Evolutionary conservation across 805 yeast species (phyloP), one percentile per base, ranked within the genome.

Genomic region (Kodamaea leandrae): DNA sequence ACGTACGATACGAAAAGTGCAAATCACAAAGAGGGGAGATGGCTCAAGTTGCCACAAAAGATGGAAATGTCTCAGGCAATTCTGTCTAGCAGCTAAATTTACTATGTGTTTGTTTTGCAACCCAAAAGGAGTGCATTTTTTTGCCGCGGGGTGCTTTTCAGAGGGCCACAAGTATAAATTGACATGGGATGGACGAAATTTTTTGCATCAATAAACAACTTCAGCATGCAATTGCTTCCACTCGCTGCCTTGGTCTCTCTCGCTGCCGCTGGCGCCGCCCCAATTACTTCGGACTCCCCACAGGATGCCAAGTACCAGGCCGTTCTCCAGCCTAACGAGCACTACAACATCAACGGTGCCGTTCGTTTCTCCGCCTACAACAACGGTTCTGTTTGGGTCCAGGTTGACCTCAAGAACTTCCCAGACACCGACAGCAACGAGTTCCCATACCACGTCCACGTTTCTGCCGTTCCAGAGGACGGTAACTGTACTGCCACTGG

Each of bases 381-480:
- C 21, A 58, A 64, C 43, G 72, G 72, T 9, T 43, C 63, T 6
- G 67, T 67, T 13, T 44, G 44, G 26, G 66, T 68, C 7, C 41
- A 47, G 17, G 67, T 66, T n/a, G 55, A 64, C 37, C 37, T 68
- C 24, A 28, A 48, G 8, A 59, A 56, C 20, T 61, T 68, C 48
- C 73, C 72, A 8, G 36, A 28, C 25, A 24, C 45, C 12, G 20
- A 45, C 3, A 69, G 69, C 17, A 71, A 71, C 13, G 70, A 71
- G 19, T 68, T 66, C 58, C 41, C 54, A 27, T 68, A 68, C 60
- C 71, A 66, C 48, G 56, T 68, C 43, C 72, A 68, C 50, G 53
- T 59, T 39, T 38, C 44, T 24, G 60, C 68, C 10, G 71, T 68
- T 26, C 72, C 73, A 9, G 27, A 59, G 4, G 52, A 61, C 48